These are phyloP conservation scores for Lichenothelia convexa DNA, from an alignment of 495 filamentous ascomycete genomes.

Conservation along the genomic window DNA sequence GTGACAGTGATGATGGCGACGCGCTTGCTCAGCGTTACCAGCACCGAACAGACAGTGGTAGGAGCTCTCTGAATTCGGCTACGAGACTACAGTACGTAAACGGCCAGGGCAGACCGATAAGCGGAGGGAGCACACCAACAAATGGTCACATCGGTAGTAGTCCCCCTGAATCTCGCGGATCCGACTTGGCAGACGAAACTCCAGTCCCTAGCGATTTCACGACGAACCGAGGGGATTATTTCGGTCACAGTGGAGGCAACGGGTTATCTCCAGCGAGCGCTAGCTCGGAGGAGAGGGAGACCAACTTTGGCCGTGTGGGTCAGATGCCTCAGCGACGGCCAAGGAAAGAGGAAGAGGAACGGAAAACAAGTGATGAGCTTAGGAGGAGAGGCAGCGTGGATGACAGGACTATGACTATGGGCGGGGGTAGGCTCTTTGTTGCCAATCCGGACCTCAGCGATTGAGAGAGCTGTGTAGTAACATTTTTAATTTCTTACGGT, in stretches of 20 bases:
- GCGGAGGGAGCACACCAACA: conserved; percentile 48
- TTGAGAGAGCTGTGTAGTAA: conserved; percentile 20
- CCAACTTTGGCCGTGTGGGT: conserved; percentile 35
- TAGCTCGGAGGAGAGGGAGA: conserved; percentile 31
- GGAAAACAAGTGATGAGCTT: conserved; percentile 58
- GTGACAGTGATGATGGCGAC: conserved; percentile 51
- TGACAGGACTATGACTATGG: conserved; percentile 71
- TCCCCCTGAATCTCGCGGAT: no score
- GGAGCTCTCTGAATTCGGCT: conserved; percentile 50
- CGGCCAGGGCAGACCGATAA: conserved; percentile 28
- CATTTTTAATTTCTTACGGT: no score
- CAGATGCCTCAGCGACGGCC: conserved; percentile 30
- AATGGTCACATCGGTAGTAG: conserved; percentile 16
- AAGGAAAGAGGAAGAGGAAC: conserved; percentile 34
- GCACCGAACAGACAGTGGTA: conserved; percentile 56
- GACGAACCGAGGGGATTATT: conserved; percentile 18
- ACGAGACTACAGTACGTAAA: conserved; percentile 17
- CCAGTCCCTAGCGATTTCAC: conserved; percentile 27
- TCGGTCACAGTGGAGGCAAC: conserved; percentile 17
- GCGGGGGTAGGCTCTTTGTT: conserved; percentile 70
- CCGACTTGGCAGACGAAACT: conserved; percentile 35
- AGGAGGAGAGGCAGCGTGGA: conserved; percentile 82
- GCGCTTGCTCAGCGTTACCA: conserved; percentile 35
- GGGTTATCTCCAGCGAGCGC: conserved; percentile 33
- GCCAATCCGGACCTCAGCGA: conserved; percentile 79